A percentile compares a stretch with the other conserved stretches of the same genome.
These are phyloP conservation scores for Backusella sp. DNA, from an alignment of 192 early-diverging fungal species.

Conservation along the genomic window DNA sequence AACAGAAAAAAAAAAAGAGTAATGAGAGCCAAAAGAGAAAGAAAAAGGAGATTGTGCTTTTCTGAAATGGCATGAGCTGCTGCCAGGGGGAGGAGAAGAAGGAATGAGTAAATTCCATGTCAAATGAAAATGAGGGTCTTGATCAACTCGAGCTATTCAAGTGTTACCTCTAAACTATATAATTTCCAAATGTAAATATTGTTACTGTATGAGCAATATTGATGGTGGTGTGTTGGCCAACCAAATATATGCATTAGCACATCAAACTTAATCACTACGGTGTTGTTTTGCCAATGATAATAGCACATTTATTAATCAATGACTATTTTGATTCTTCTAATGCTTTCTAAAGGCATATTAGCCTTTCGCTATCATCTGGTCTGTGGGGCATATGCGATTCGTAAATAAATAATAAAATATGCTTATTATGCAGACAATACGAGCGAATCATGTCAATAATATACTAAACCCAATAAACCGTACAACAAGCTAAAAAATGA, in stretches of 20 bases:
- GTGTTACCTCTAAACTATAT: background rate
- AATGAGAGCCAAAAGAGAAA: background rate
- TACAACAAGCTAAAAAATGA: background rate
- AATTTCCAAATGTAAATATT: too few relatives aligned
- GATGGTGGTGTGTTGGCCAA: background rate
- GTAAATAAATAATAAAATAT: background rate
- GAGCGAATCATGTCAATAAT: background rate
- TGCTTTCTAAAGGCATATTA: background rate
- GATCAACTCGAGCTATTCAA: background rate
- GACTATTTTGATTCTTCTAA: background rate
- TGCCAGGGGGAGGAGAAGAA: background rate
- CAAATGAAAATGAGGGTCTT: background rate
- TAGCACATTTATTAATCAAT: background rate
- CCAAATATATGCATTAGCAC: background rate
- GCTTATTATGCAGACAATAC: background rate
- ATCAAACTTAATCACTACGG: background rate
- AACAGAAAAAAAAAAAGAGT: conserved; percentile 3
- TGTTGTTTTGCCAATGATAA: background rate
- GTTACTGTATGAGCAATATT: background rate
- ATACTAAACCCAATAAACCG: background rate
- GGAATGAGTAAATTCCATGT: background rate
- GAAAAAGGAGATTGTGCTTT: background rate
- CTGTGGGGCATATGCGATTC: background rate
- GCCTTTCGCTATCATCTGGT: background rate
- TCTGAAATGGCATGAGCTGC: background rate